Evolutionary conservation across 2,329 filamentous ascomycete genomes (phyloP), one percentile per base, ranked within the genome.

Genomic region (Aspergillus awamori): DNA sequence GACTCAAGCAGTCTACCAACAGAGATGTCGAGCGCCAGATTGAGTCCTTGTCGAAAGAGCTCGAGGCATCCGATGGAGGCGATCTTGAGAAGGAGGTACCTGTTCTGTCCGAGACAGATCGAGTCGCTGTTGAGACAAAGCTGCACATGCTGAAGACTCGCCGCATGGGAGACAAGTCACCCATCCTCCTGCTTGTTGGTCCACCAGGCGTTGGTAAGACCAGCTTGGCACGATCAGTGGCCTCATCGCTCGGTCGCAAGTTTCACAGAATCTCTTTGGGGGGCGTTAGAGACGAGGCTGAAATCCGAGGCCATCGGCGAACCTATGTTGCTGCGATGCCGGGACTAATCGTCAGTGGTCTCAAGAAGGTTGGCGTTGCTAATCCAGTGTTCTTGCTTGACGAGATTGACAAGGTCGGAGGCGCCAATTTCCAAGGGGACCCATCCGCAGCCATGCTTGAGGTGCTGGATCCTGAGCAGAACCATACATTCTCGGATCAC

Each of bases 321-420:
- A 99, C 95, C 0, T 99, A 99, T 73, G 95, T 99, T 61, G 95
- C 95, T 22, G 95, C 95, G n/a, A 97, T 99, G 94, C 95, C 95
- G 8, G 95, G 95, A 57, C 83, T 98, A 58, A 90, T 99, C 61
- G 93, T 98, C 30, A 93, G 93, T 74, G 95, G 94, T 0, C 76
- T 99, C 58, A 93, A 95, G 80, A 99, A 98, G 80, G 94, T 96
- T 33, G 94, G 93, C 51, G 94, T 98, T 20, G 87, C 92, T 2
- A 99, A 99, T 73, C 95, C 95, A 0, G 94, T 99, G 59, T 91
- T 99, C 79, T 80, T 99, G 49, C 87, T 99, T 11, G 95, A 99
- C 72, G 95, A 99, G 80, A 97, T 99, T 68, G 95, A 99, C 82
- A 99, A 99, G 83, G 86, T 99, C 63, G 93, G 93, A 65, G 88